phyloP scores from a whole-genome alignment of 495 filamentous ascomycete species.

The Hypoxylon lienhwacheense region DNA sequence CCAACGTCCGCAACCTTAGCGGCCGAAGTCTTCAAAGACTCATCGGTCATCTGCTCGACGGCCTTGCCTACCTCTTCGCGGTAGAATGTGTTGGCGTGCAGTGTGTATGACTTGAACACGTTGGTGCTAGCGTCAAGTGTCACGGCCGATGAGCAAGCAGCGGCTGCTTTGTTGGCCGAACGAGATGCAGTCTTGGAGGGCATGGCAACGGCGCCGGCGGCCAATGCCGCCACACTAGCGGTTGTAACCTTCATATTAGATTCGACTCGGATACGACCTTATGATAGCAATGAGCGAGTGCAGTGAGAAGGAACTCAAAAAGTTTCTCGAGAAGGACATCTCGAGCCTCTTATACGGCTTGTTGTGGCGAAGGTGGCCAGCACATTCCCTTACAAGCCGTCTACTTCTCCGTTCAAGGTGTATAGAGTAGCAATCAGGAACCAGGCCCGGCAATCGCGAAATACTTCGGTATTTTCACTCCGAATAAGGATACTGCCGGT shows the following conservation, averaged over 20 bases:
- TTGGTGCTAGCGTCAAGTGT: slow-evolving; percentile 56
- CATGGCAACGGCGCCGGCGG: slow-evolving; percentile 46
- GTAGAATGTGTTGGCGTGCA: slow-evolving; percentile 62
- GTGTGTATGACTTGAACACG: slow-evolving; percentile 54
- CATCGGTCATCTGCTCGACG: slow-evolving; percentile 45
- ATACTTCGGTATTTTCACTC: slow-evolving; percentile 48
- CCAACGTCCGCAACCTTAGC: slow-evolving; percentile 63
- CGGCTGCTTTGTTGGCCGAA: slow-evolving; percentile 37
- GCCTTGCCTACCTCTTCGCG: slow-evolving; percentile 55
- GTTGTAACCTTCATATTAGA: slow-evolving; percentile 52
- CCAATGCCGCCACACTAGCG: slow-evolving; percentile 46
- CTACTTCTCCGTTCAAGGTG: background rate
- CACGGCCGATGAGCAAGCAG: slow-evolving; percentile 53
- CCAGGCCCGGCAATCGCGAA: slow-evolving; percentile 48
- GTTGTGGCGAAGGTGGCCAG: slow-evolving; percentile 13
- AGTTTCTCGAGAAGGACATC: slow-evolving; percentile 5
- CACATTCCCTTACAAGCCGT: slow-evolving; percentile 2
- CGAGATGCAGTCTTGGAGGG: slow-evolving; percentile 41
- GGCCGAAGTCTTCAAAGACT: slow-evolving; percentile 46
- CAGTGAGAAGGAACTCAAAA: slow-evolving; percentile 40
- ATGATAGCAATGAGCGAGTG: slow-evolving; percentile 34
- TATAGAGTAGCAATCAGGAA: slow-evolving; percentile 49
- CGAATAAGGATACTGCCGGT: slow-evolving; percentile 43
- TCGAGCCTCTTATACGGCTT: slow-evolving; percentile 34
- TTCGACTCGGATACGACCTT: slow-evolving; percentile 32